Evolutionary conservation across 495 filamentous ascomycete species (phyloP), one percentile per base, ranked within the genome.

Genomic region (Annulohypoxylon stygium): DNA sequence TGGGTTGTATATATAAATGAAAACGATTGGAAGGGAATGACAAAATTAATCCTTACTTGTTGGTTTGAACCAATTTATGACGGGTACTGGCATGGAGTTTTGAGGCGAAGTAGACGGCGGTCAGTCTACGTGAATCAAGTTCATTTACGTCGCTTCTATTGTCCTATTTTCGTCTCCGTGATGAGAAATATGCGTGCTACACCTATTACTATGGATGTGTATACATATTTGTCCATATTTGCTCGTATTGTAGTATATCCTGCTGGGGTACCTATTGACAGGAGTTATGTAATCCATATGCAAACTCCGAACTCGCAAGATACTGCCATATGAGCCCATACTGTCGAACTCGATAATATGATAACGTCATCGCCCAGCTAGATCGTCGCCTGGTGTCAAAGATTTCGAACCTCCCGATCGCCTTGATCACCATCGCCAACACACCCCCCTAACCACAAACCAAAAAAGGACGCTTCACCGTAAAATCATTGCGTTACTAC

Each of bases 71-170:
- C 33, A n/a, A 33, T 51, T 51, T 43, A 73, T 54, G 71, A 73
- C 18, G 36, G 30, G 65, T 61, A 70, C 65, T 55, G 61, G 48
- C 57, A 57, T 61, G 71, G 71, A 45, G 71, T 74, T 74, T 69
- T 41, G 6, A 59, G 65, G 3, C 25, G 48, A 47, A 39, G 33
- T 41, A 62, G 51, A 48, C n/a, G 14, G 25, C 11, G 30, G 25
- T 4, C 37, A 47, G 53, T 65, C 51, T 65, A 57, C 30, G 9
- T 9, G 20, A 65, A 61, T 72, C 9, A 14, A 71, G 64, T 51
- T 62, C 37, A 55, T 48, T 7, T 45, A 18, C 47, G 34, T 20
- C 36, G 54, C 16, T 62, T 57, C n/a, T 12, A 59, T 33, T n/a
- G 4, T 33, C 3, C n/a, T 60, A 23, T 16, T 6, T 6, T 48